phyloP scores from a whole-genome alignment of 139 green algal genomes.

The Prasinococcaceae sp. region DNA sequence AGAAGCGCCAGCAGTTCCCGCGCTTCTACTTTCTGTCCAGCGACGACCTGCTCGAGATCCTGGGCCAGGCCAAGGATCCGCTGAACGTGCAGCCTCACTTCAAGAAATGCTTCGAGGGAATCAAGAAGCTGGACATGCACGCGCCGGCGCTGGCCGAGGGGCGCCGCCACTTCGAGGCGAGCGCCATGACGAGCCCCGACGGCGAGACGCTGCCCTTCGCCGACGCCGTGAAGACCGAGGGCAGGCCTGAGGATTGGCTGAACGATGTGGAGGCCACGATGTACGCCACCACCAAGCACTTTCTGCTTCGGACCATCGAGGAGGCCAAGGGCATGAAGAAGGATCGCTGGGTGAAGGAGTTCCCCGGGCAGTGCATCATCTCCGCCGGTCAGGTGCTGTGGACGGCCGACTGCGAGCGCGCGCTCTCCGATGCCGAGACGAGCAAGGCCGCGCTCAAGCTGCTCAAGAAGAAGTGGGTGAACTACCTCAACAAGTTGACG shows the following conservation, averaged over 20 bases:
- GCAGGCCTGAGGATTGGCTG: constrained; percentile 72
- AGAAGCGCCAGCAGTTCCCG: constrained; percentile 73
- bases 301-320: constrained; percentile 56
- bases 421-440: constrained; percentile 45
- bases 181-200: constrained; percentile 54
- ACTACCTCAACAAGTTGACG: constrained; percentile 72
- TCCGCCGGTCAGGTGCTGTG: constrained; percentile 71
- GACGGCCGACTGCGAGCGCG: constrained; percentile 71
- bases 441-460: constrained; percentile 41
- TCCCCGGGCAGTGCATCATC: constrained; percentile 73
- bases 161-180: constrained; percentile 39
- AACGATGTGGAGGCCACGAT: constrained; percentile 70
- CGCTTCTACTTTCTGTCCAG: constrained; percentile 82
- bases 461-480: constrained; percentile 72
- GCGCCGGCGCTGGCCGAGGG: constrained; percentile 42
- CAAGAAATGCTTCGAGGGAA: constrained; percentile 81
- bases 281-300: constrained; percentile 63
- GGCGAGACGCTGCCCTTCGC: constrained; percentile 63
- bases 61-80: constrained; percentile 72
- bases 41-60: constrained; percentile 76
- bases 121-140: constrained; percentile 63
- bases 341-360: constrained; percentile 77
- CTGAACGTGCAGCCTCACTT: constrained; percentile 67
- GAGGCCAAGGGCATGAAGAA: constrained; percentile 56
- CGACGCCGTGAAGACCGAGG: constrained; percentile 45